phyloP scores from a whole-genome alignment of 768 basidiomycete genomes.

The Dioszegia aurantiaca region DNA sequence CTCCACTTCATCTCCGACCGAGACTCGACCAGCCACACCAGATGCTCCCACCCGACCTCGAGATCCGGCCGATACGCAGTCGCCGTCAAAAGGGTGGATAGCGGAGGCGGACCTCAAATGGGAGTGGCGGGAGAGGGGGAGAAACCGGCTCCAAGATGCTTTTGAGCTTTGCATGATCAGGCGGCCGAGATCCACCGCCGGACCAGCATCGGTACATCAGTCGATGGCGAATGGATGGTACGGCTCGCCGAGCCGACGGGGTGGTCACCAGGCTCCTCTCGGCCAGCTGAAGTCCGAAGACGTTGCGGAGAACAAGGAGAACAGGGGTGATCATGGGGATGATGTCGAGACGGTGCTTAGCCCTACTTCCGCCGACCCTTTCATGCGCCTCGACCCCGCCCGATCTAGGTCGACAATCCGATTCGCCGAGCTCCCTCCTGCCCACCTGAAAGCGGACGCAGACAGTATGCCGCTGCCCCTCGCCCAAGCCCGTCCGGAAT shows the following conservation, averaged over 20 bases:
- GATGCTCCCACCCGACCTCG: slow-evolving; percentile 16
- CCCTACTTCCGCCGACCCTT: slow-evolving; percentile 5
- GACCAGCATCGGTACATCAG: background rate
- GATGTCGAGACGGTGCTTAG: background rate
- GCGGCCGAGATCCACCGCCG: background rate
- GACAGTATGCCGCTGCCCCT: background rate
- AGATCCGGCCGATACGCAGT: slow-evolving; percentile 34
- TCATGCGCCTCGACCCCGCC: slow-evolving; percentile 3
- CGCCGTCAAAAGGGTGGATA: slow-evolving; percentile 33
- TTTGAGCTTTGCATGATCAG: slow-evolving; percentile 72
- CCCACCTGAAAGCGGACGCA: background rate
- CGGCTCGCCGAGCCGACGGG: background rate
- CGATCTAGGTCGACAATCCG: background rate
- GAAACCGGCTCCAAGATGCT: slow-evolving; percentile 69
- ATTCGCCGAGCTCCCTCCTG: background rate
- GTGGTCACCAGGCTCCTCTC: background rate
- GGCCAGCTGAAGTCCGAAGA: background rate
- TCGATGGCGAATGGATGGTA: background rate
- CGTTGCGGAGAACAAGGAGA: background rate
- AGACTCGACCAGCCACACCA: slow-evolving; percentile 20
- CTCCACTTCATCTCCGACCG: slow-evolving; percentile 6
- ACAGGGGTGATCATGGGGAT: background rate
- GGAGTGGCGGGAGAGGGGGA: slow-evolving; percentile 73
- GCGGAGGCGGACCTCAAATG: slow-evolving; percentile 63
- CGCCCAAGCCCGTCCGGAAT: slow-evolving; percentile 9